Evolutionary conservation across 2,329 filamentous ascomycete species (phyloP).

Genomic region (Scytalidium sp.): DNA sequence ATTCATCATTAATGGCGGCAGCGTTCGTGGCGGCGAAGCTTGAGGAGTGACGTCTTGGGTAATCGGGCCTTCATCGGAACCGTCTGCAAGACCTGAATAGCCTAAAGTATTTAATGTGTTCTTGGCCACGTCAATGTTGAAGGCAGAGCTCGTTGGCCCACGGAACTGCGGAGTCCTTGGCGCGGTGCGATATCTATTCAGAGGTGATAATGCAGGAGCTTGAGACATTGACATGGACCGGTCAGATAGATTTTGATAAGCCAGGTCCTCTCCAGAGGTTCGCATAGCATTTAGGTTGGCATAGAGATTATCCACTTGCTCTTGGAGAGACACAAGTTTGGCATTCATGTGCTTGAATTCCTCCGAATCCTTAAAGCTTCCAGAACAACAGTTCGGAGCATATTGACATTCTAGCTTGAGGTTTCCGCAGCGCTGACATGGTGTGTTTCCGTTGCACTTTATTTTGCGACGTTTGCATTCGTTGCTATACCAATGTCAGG

Average conservation of each 20-base stretch:
- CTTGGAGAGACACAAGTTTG: conserved; percentile 73
- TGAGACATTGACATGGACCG: conserved; percentile 24
- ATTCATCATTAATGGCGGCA: conserved; percentile 18
- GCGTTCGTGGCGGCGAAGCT: conserved; percentile 22
- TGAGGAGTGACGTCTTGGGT: conserved; percentile 50
- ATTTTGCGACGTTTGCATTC: conserved; percentile 75
- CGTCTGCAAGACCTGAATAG: conserved; percentile 64
- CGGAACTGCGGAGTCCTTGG: conserved; percentile 61
- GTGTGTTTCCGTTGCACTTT: conserved; percentile 69
- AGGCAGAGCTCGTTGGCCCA: conserved; percentile 81
- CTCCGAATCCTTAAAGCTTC: conserved; percentile 87
- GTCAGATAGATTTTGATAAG: conserved; percentile 17
- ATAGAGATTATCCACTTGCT: conserved; percentile 78
- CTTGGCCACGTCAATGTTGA: conserved; percentile 83
- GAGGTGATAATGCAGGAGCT: conserved; percentile 17
- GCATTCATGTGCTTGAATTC: conserved; percentile 81
- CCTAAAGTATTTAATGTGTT: conserved; percentile 88
- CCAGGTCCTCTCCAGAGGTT: conserved; percentile 18
- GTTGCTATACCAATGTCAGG: conserved; percentile 45
- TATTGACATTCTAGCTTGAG: conserved; percentile 66
- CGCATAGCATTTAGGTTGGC: conserved; percentile 69
- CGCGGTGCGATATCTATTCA: conserved; percentile 14
- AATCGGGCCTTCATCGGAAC: conserved; percentile 54
- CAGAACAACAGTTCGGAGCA: conserved; percentile 64
- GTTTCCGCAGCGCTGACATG: conserved; percentile 66